Evolutionary conservation across 2,329 filamentous ascomycete genomes (phyloP).

Genomic region (Aspergillus pseudoviridinutans): DNA sequence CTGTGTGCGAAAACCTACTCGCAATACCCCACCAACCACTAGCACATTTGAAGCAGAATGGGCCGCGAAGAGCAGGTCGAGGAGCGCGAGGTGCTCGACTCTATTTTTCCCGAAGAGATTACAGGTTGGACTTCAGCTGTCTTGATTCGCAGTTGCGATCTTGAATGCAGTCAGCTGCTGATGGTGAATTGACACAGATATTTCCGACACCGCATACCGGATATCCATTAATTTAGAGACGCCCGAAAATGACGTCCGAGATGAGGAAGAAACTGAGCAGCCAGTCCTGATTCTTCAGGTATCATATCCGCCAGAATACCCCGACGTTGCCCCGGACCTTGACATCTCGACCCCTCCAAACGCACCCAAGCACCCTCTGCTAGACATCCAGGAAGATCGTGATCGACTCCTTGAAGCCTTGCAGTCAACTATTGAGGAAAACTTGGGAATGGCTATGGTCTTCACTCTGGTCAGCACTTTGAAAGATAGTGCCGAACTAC

Average conservation of each 20-base stretch:
- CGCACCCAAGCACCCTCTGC: constrained; percentile 63
- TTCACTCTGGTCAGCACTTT: constrained; percentile 84
- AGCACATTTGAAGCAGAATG: constrained; percentile 35
- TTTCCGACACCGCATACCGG: constrained; percentile 84
- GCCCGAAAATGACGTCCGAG: constrained; percentile 55
- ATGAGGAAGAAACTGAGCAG: constrained; percentile 52
- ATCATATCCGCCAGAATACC: constrained; percentile 84
- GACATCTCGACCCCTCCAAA: constrained; percentile 74
- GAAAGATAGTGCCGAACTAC: constrained; percentile 84
- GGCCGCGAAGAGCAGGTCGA: constrained; percentile 81
- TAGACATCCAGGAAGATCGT: constrained; percentile 80
- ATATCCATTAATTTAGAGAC: constrained; percentile 83
- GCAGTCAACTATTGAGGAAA: constrained; percentile 77
- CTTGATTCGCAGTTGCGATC: not conserved
- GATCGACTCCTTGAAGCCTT: constrained; percentile 67
- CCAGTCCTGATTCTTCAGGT: constrained; percentile 77
- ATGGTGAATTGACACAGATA: constrained; percentile 54
- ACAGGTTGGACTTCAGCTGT: constrained; percentile 57
- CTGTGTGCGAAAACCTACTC: constrained; percentile 3
- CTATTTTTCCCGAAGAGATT: constrained; percentile 97
- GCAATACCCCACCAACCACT: constrained; percentile 28
- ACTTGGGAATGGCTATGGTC: constrained; percentile 94
- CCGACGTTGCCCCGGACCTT: constrained; percentile 77
- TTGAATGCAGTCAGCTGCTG: constrained; percentile 8
- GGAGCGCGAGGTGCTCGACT: constrained; percentile 95